Base-by-base conservation (phyloP, 2,329 filamentous ascomycete genomes). In the Stachybotrys echinatus region DNA sequence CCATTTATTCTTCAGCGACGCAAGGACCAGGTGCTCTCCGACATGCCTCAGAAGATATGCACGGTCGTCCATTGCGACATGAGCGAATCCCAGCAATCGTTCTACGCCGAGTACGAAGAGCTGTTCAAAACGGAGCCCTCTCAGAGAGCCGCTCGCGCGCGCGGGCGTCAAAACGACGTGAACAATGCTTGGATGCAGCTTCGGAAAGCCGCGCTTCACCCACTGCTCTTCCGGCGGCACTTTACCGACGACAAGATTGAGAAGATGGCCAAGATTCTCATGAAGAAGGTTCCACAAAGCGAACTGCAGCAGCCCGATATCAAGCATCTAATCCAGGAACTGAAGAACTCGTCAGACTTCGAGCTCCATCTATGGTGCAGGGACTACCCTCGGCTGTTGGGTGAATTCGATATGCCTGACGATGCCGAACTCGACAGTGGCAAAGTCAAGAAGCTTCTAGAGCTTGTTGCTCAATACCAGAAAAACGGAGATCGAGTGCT, bases 1-100 rank as follows among this genome's bases (percentile, higher is more conserved):
- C 94, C 94, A 0, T 99, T 99, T 64, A 94, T 99, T 48, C 74
- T 99, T 3, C 89, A 95, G 54, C 83, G 94, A 7, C 92, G 94
- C 71, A 99, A 99, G 72, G 83, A 89, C 45, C 91, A 97, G 61
- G 92, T 96, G 8, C 77, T 97, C n/a, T 74, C 74, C 44, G 87
- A 94, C 61, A 78, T 99, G 55, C 92, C 94, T 0, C 75, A 77
- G 47, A 97, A 97, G 73, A 83, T 80, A 12, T 83, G 84, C 52
- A 82, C 83, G 4, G 85, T 96, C 2, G 84, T 92, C 53, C 87
- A 87, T 61, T 96, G 92, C 66, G 82, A 88, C 5, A 83, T 97
- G 74, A 88, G 87, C 23, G 72, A 79, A 2, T 74, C 76, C 0
- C 94, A 99, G 64, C 78, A 77, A 56, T 74, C 78, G 7, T 83